Conservation (phyloP, 1,284 basidiomycete species). For the Pseudozyma tsukubaensis region DNA sequence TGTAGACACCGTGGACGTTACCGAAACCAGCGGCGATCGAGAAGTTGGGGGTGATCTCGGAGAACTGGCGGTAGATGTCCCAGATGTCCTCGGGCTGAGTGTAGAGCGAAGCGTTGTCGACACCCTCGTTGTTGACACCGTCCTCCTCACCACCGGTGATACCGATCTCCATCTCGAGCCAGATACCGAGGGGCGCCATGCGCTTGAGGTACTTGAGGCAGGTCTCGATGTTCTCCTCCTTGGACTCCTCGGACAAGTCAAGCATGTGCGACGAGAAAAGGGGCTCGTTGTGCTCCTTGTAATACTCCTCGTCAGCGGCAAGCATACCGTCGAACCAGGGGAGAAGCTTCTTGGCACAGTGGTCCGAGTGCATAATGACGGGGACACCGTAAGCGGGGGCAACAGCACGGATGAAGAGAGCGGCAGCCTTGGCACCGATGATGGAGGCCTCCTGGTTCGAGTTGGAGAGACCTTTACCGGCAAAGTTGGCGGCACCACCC, state of each 20-base stretch:
- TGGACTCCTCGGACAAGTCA: slow-evolving; percentile 96
- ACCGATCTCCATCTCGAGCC: slow-evolving; percentile 99
- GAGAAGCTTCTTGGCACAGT: slow-evolving; percentile 98
- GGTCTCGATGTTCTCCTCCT: slow-evolving; percentile 94
- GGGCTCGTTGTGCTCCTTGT: slow-evolving; percentile 85
- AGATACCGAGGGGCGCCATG: slow-evolving; percentile 85
- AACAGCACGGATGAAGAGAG: slow-evolving; percentile 85
- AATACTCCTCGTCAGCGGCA: slow-evolving; percentile 93
- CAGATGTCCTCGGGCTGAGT: slow-evolving; percentile 94
- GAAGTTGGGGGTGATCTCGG: slow-evolving; percentile 90
- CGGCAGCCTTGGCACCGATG: slow-evolving; percentile 88
- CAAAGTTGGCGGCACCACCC: slow-evolving; percentile 95
- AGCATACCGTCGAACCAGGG: slow-evolving; percentile 99
- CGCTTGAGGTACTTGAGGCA: slow-evolving; percentile 96
- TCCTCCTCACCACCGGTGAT: slow-evolving; percentile 99
- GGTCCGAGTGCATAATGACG: slow-evolving; percentile 97
- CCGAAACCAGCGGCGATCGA: slow-evolving; percentile 96
- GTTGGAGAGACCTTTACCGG: slow-evolving; percentile 95
- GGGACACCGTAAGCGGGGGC: slow-evolving; percentile 77
- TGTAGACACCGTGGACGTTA: slow-evolving; percentile 80
- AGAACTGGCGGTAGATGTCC: slow-evolving; percentile 88
- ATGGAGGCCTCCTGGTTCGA: slow-evolving; percentile 97
- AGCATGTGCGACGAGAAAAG: slow-evolving; percentile 99
- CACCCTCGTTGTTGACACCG: slow-evolving; percentile 81
- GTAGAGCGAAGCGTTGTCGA: slow-evolving; percentile 94